Evolutionary conservation across 805 yeast genomes (phyloP), one percentile per base, ranked within the genome.

Genomic region (Candida andamanensis): DNA sequence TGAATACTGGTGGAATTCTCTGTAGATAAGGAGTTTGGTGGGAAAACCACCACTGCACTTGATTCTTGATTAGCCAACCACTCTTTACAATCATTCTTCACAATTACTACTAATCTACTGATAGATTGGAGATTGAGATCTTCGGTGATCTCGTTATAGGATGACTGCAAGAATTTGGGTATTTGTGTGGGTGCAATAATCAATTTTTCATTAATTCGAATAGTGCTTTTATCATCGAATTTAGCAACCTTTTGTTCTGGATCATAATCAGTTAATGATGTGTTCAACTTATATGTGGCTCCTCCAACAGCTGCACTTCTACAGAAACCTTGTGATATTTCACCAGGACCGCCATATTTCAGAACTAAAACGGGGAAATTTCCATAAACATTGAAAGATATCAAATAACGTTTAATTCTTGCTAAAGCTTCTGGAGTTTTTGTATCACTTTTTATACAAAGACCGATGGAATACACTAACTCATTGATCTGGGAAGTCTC

Each of bases 241-340:
- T 65, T 63, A 6, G 95, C 96, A 15, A 77, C 63, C 48, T 83
- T 80, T 18, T 75, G 62, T 17, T 55, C 60, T 21, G 80, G 76
- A 53, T 90, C 90, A 58, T 66, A 86, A 22, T 76, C 74, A 4
- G 61, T 61, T 32, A 90, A 58, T 24, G 69, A 62, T 11, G 92
- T 80, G 50, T 80, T 78, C 35, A 90, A 67, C 56, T 87, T 86
- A 61, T 92, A 90, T 20, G 94, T 85, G 33, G 97, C 82, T 33
- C 97, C 97, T 13, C 92, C 97, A 41, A 90, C 97, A 10, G 98
- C 98, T 3, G 97, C 97, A 36, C 95, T 83, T 47, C 98, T 73
- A 61, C 97, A 90, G 58, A 92, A 90, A 2, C 97, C 98, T 62
- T 90, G 98, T 11, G 95, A 80, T 17, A 90, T 66, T 59, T 90